These are phyloP conservation scores for Chlorokybus atmophyticus DNA, from an alignment of 139 green algal species.

Conservation along the genomic window DNA sequence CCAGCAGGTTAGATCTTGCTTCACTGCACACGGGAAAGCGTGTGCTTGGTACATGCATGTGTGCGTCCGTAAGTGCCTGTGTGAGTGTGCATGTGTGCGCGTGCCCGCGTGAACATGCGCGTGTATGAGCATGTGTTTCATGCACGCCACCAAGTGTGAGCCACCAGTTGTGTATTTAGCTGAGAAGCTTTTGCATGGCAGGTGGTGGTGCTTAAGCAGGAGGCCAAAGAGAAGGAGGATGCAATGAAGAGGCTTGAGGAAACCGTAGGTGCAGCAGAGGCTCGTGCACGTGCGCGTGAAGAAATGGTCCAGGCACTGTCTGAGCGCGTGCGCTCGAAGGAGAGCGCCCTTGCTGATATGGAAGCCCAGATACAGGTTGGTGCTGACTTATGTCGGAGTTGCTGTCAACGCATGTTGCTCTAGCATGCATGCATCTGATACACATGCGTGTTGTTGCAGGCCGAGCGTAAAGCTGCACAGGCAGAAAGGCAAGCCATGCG, in stretches of 20 bases:
- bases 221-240: constrained; percentile 3
- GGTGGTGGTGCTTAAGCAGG: neutral
- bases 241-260: constrained; percentile 2
- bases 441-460: no score
- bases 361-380: neutral
- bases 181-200: neutral
- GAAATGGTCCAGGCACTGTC: neutral
- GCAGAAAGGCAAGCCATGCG: no score
- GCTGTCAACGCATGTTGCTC: neutral
- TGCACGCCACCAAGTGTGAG: neutral
- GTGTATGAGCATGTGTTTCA: neutral
- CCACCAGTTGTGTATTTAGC: neutral
- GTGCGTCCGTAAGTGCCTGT: neutral
- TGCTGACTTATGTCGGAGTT: neutral
- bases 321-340: neutral
- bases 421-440: no score
- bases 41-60: no score
- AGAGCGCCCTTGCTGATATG: neutral
- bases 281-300: neutral
- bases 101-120: no score
- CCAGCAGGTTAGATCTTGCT: no score
- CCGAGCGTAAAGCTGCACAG: no score
- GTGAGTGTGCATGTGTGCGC: neutral
- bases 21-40: no score
- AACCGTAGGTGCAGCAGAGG: neutral